Base-by-base conservation (phyloP, 1,284 basidiomycete species). In the Cryptococcus hybrid region DNA sequence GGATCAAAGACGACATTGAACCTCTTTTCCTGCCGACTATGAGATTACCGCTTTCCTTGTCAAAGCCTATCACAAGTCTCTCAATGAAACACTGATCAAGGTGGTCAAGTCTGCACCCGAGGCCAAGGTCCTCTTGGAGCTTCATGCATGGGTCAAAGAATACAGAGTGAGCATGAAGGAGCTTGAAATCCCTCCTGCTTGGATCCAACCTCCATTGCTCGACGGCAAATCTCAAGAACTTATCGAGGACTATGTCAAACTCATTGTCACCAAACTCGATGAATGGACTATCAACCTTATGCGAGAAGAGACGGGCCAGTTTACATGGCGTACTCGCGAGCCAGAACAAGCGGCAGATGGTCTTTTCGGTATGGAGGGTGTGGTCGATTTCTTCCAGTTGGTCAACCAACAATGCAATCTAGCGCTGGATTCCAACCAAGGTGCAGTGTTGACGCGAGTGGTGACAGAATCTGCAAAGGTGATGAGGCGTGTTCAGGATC, bases 331-430 rank as follows among this genome's bases (percentile, higher is more conserved):
- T 34, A 84, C 86, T 52, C 86, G 89, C 63, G 89, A 91, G 30
- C 96, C 94, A 1, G 94, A 98, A 72, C 80, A 89, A 51, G 90
- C 92, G 67, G 84, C 85, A 47, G 93, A 98, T 62, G 92, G 92
- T 6, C 81, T 90, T 63, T 98, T 97, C 73, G 90, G 90, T 12
- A 88, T 89, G 68, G 90, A 97, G 71, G 92, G 92, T 35, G 89
- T 93, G 12, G 85, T 94, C 58, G 96, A 98, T 70, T 83, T 99
- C 65, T 99, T 98, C 83, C 90, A 96, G 79, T 95, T 96, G 88
- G 88, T 99, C 69, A 98, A 97, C 74, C 94, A 98, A 77, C 94
- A 98, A 75, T 84, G 94, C 62, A 96, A 99, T 70, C 84, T 94
- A 13, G 93, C 95, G 2, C 89, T 89, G 66, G 94, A 99, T 74